These are phyloP conservation scores for Wickerhamiella siamensis DNA, from an alignment of 805 yeast genomes.

Conservation along the genomic window DNA sequence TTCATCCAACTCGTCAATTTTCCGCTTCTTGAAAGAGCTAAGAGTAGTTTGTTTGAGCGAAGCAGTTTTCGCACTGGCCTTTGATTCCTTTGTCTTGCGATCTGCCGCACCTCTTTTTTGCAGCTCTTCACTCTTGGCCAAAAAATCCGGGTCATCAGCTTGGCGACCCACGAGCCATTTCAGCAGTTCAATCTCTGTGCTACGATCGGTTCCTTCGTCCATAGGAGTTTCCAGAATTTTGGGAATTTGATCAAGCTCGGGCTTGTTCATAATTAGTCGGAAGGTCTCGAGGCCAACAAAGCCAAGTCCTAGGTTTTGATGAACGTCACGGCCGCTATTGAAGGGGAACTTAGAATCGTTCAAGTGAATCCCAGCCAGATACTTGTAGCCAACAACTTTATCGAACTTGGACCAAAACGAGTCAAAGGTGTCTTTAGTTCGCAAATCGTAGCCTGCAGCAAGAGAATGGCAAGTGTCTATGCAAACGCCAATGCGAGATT, in stretches of 20 bases:
- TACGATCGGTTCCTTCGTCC: conserved; percentile 34
- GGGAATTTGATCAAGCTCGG: conserved; percentile 51
- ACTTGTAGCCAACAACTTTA: conserved; percentile 53
- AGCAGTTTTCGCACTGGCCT: conserved; percentile 41
- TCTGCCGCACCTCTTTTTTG: conserved; percentile 50
- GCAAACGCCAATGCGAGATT: conserved; percentile 84
- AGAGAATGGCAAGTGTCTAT: conserved; percentile 92
- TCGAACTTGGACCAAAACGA: conserved; percentile 71
- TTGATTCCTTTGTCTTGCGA: conserved; percentile 52
- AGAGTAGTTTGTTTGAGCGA: conserved; percentile 17
- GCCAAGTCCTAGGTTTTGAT: conserved; percentile 80
- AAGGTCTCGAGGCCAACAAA: conserved; percentile 79
- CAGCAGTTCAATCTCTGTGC: conserved; percentile 61
- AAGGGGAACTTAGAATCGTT: conserved; percentile 93
- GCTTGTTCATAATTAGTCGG: conserved; percentile 57
- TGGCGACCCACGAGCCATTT: conserved; percentile 62
- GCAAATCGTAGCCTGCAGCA: conserved; percentile 89
- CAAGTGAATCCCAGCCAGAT: conserved; percentile 67
- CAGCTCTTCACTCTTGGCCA: conserved; percentile 35
- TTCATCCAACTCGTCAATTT: too few relatives aligned
- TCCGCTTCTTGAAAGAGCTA: not conserved
- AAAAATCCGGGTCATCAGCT: conserved; percentile 40
- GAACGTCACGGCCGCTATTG: conserved; percentile 81
- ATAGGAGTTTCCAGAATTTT: conserved; percentile 76
- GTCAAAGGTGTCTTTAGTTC: conserved; percentile 41